Evolutionary conservation across 2,329 filamentous ascomycete species (phyloP).

Genomic region (Xylaria sp.): DNA sequence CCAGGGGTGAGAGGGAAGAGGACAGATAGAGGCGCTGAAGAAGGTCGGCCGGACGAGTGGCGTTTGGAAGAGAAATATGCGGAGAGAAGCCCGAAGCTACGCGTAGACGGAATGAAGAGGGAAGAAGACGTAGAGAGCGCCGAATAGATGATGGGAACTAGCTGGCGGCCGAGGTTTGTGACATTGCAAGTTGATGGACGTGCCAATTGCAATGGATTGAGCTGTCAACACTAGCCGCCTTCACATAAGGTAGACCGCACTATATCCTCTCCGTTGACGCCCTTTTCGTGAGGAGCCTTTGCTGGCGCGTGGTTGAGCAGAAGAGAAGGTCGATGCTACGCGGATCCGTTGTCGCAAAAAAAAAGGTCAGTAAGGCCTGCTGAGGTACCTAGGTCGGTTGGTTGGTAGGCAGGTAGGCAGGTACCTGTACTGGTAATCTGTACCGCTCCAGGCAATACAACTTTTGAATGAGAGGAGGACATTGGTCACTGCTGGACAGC

Average conservation of each 20-base stretch:
- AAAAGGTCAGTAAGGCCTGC: slow-evolving; percentile 33
- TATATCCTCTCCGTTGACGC: slow-evolving; percentile 16
- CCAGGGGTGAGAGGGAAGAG: slow-evolving; percentile 5
- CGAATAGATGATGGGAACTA: slow-evolving; percentile 43
- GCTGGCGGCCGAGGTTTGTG: slow-evolving; percentile 44
- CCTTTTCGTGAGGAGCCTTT: slow-evolving; percentile 24
- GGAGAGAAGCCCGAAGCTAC: slow-evolving; percentile 7
- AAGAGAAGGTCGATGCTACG: slow-evolving; percentile 43
- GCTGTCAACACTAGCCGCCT: slow-evolving; percentile 31
- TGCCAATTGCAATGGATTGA: slow-evolving; percentile 45
- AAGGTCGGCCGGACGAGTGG: slow-evolving; percentile 1
- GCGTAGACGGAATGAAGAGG: slow-evolving; percentile 15
- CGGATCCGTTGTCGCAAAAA: slow-evolving; percentile 47
- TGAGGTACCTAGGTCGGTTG: slow-evolving; percentile 33
- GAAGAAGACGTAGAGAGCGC: slow-evolving; percentile 29
- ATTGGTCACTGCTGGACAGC: background rate
- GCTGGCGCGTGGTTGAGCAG: slow-evolving; percentile 38
- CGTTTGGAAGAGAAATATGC: slow-evolving; percentile 13
- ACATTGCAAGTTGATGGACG: slow-evolving; percentile 45
- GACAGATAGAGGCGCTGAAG: slow-evolving; percentile 3
- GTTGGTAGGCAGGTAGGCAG: slow-evolving; percentile 34
- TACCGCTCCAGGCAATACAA: slow-evolving; percentile 6
- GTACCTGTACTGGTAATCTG: slow-evolving; percentile 30
- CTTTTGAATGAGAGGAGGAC: background rate
- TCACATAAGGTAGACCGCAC: slow-evolving; percentile 23